A percentile compares a stretch with the other conserved stretches of the same genome.
Conservation (phyloP, 2,329 filamentous ascomycete genomes). For the Fusarium sp. region DNA sequence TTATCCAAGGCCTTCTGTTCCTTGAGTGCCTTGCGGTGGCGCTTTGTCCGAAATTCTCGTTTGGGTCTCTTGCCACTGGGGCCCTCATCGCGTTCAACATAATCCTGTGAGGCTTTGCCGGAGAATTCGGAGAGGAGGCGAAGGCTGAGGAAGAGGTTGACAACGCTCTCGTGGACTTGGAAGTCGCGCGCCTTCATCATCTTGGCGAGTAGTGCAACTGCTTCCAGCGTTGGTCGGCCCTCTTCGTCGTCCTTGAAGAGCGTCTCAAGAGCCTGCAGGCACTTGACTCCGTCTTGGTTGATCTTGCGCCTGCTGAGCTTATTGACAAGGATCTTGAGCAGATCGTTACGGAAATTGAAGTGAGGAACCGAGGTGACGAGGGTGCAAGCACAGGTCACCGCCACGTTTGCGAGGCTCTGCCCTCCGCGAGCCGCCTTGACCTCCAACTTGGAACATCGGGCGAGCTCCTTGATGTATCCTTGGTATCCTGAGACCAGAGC, state of each 20-base stretch:
- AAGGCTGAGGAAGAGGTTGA: constrained; percentile 93
- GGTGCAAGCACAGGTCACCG: constrained; percentile 88
- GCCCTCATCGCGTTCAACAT: constrained; percentile 70
- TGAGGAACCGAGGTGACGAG: constrained; percentile 88
- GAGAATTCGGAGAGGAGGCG: constrained; percentile 91
- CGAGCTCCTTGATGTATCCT: constrained; percentile 83
- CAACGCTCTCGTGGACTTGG: constrained; percentile 84
- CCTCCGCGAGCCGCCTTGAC: constrained; percentile 56
- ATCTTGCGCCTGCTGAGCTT: constrained; percentile 83
- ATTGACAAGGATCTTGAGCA: constrained; percentile 88
- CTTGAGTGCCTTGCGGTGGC: constrained; percentile 84
- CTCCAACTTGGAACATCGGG: constrained; percentile 75
- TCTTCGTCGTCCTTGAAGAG: constrained; percentile 92
- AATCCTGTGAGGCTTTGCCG: constrained; percentile 84
- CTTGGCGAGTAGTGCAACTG: constrained; percentile 86
- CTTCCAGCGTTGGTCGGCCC: constrained; percentile 88
- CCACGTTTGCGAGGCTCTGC: constrained; percentile 77
- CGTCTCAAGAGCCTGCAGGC: constrained; percentile 82
- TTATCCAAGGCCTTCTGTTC: constrained; percentile 92
- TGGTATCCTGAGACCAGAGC: constrained; percentile 89
- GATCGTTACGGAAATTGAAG: constrained; percentile 94
- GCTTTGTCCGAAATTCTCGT: constrained; percentile 90
- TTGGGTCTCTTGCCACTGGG: constrained; percentile 77
- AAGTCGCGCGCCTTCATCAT: constrained; percentile 96
- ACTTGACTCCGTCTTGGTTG: constrained; percentile 84